Evolutionary conservation across 2,329 filamentous ascomycete genomes (phyloP).

Genomic region (Botryosphaeria dothidea): DNA sequence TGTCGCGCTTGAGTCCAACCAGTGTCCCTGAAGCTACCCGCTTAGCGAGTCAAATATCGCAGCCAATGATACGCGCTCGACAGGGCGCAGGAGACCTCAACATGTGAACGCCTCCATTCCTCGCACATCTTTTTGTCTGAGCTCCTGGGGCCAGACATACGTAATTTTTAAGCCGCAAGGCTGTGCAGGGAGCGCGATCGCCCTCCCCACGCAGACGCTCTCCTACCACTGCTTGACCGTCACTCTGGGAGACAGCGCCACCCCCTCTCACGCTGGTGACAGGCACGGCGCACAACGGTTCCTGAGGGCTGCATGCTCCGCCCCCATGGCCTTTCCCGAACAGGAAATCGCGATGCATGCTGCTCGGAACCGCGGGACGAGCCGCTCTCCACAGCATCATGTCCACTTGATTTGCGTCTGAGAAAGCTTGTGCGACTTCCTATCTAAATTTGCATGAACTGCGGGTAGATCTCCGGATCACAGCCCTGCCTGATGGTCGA

Average conservation of each 20-base stretch:
- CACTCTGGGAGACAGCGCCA: not conserved
- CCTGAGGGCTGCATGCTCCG: not conserved
- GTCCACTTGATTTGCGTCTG: not conserved
- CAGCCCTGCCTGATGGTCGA: not conserved
- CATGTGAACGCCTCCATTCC: not conserved
- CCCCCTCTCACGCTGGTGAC: not conserved
- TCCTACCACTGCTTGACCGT: too few relatives aligned
- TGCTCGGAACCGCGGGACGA: not conserved
- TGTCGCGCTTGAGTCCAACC: not conserved
- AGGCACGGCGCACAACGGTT: not conserved
- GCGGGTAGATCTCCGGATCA: constrained; percentile 4
- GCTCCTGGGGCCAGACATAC: too few relatives aligned
- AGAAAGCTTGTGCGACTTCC: not conserved
- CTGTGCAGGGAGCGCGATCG: constrained; percentile 1
- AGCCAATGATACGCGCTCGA: not conserved
- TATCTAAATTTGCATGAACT: not conserved
- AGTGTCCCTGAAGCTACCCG: not conserved
- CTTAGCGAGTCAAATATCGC: not conserved
- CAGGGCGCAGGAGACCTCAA: not conserved
- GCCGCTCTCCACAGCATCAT: constrained; percentile 4
- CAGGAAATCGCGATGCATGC: not conserved
- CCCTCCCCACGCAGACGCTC: not conserved
- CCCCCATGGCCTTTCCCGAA: not conserved
- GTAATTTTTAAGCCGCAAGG: constrained; percentile 11
- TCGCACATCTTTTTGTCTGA: too few relatives aligned